Percentiles rank a stretch among this genome's conserved stretches.
Conservation (phyloP, 2,329 filamentous ascomycete species). For the Penicillium polonicum region DNA sequence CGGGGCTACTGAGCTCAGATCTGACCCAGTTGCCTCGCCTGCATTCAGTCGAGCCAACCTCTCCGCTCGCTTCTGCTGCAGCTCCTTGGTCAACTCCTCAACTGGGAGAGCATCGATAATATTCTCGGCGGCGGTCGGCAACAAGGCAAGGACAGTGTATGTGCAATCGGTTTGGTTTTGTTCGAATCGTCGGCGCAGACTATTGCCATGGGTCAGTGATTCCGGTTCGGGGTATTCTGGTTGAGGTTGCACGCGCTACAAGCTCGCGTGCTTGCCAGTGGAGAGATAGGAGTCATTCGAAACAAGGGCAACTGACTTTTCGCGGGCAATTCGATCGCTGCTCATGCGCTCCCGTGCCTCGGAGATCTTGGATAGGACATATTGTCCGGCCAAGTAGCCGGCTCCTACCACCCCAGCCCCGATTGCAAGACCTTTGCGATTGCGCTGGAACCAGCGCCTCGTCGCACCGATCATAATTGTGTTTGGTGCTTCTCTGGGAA, state of each 20-base stretch:
- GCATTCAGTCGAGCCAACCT: constrained; percentile 59
- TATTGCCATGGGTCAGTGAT: constrained; percentile 41
- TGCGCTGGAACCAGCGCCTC: constrained; percentile 87
- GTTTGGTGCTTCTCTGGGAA: neutral
- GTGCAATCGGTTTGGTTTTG: constrained; percentile 99
- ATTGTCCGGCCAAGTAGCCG: constrained; percentile 89
- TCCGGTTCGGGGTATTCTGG: constrained; percentile 10
- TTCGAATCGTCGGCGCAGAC: constrained; percentile 90
- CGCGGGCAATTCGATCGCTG: constrained; percentile 90
- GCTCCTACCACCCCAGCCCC: constrained; percentile 83
- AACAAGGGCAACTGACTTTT: constrained; percentile 67
- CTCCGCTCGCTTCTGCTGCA: constrained; percentile 87
- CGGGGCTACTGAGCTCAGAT: constrained; percentile 57
- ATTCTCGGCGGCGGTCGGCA: constrained; percentile 87
- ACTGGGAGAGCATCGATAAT: constrained; percentile 85
- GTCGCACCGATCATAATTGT: constrained; percentile 65
- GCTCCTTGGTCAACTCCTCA: constrained; percentile 86
- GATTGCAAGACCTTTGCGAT: constrained; percentile 84
- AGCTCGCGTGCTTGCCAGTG: constrained; percentile 14
- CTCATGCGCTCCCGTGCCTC: constrained; percentile 96
- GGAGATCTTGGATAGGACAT: constrained; percentile 85
- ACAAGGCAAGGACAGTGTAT: constrained; percentile 91
- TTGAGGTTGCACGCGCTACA: constrained; percentile 4
- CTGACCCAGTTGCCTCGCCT: constrained; percentile 58
- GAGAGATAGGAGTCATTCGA: neutral